Percentiles rank a stretch among this genome's conserved stretches.
Evolutionary conservation across 192 early-diverging fungal species (phyloP).

Genomic region (Entomortierella chlamydospora): DNA sequence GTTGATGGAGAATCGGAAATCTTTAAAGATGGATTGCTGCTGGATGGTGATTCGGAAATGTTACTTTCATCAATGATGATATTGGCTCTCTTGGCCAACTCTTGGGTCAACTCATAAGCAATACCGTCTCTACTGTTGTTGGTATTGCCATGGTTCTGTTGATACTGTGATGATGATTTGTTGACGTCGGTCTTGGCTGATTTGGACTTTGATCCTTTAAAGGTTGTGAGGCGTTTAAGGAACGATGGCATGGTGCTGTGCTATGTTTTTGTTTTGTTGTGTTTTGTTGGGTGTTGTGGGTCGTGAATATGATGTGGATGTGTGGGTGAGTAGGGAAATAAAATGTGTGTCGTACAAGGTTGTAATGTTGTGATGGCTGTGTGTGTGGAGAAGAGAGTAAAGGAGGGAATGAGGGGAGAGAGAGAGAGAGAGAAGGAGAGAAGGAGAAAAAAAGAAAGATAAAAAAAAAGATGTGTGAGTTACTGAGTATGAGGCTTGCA

Average conservation of each 20-base stretch:
- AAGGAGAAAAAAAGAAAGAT: too few relatives aligned
- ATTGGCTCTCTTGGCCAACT: background rate
- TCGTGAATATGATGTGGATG: too few relatives aligned
- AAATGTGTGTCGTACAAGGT: too few relatives aligned
- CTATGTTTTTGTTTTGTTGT: too few relatives aligned
- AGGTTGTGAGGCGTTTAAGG: constrained; percentile 4
- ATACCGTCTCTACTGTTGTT: background rate
- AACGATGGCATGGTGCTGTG: constrained; percentile 21
- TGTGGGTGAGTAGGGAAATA: too few relatives aligned
- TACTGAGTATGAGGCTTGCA: too few relatives aligned
- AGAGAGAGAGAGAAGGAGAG: too few relatives aligned
- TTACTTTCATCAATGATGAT: background rate
- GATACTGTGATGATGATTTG: background rate
- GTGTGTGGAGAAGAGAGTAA: too few relatives aligned
- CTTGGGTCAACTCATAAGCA: background rate
- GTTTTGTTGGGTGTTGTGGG: too few relatives aligned
- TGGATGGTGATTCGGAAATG: background rate
- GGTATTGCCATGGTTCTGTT: background rate
- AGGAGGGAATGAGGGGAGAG: background rate
- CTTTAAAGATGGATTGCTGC: background rate
- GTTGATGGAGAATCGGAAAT: background rate
- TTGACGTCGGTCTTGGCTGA: background rate
- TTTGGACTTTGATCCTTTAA: constrained; percentile 1
- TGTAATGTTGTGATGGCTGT: too few relatives aligned
- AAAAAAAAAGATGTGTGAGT: too few relatives aligned